Evolutionary conservation across 441 rosid genomes (phyloP), one percentile per base, ranked within the genome.

Genomic region (Euphorbia schlechtendalii): DNA sequence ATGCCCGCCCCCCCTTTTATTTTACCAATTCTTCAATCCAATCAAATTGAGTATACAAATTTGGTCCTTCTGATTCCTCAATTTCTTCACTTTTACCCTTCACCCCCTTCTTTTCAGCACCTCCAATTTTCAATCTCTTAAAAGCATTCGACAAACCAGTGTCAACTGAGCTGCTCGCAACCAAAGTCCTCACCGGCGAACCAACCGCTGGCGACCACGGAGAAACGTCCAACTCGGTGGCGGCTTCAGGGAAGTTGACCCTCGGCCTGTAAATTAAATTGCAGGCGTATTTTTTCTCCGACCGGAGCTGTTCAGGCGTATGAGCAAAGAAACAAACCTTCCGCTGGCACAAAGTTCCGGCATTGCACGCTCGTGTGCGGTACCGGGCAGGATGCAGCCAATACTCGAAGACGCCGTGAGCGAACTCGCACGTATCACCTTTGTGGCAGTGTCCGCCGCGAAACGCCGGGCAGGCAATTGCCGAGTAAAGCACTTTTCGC

Each of bases 301-400:
- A 67, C 57, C 96, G 76, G 14, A 91, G 84, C 81, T 91, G 85
- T 54, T 85, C 86, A 0, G 92, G 84, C n/a, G 88, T 75, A 68
- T 91, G 96, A 10, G 98, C 96, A 13, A 92, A 92, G 79, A 92
- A 92, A 73, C 98, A 89, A 13, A 92, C 95, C 81, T 83, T 87
- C 15, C 96, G 89, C 59, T 79, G 88, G 68, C 96, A 92, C 57
- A 70, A 78, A 32, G 24, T 66, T 0, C 98, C 95, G 3, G 91
- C 88, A 63, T 80, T 86, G 74, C 96, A 89, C 14, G 81, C 74
- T 11, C 95, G 90, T 6, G 98, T 91, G 5, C 98, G 80, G 70
- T 89, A 89, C 45, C 87, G 77, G 1, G 80, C 74, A 3, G 96
- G 97, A 71, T 91, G 97, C 10, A 91, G 86, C 97, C 97, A 91